Evolutionary conservation across 2,329 filamentous ascomycete genomes (phyloP), one percentile per base, ranked within the genome.

Genomic region (Trichophyton simii): DNA sequence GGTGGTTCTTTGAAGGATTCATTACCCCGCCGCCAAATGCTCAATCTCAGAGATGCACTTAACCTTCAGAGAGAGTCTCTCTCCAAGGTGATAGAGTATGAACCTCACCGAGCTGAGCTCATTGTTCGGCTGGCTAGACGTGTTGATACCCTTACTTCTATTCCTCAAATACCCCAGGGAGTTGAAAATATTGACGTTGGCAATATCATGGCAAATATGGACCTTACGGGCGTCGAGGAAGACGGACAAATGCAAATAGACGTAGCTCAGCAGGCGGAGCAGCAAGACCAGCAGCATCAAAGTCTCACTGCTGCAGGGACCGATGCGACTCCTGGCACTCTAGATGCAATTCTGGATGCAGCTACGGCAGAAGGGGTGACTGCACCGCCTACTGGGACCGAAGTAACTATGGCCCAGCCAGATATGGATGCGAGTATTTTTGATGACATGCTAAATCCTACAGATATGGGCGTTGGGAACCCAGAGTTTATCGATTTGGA

Each of bases 111-210:
- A 31, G 77, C 77, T 0, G 73, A 77, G 63, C 67, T 76, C 1
- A 66, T 78, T 25, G 76, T 79, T 11, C 76, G 77, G 0, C 68
- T 80, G 18, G 71, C 73, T 62, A 73, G 77, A 7, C 76, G 76
- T 20, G 75, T 79, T 3, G 74, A 77, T 50, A 65, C 72, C 0
- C 71, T 78, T 22, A 68, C 71, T 18, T 69, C 73, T 1, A 69
- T 72, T 4, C 71, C 74, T 0, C 70, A 65, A 54, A 61, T 65
- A 42, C 59, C 55, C 3, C 62, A 62, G 2, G 72, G 75, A 52
- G 71, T 76, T 5, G 67, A 71, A 3, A 76, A 72, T 59, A 71
- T 77, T 25, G 75, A 76, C 63, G 72, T 76, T 42, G 72, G 68
- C 62, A 75, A 74, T 59, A 75, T 77, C 57, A 77, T 78, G 48